Evolutionary conservation across 2,329 filamentous ascomycete genomes (phyloP).

Genomic region (Ilyonectria destructans): DNA sequence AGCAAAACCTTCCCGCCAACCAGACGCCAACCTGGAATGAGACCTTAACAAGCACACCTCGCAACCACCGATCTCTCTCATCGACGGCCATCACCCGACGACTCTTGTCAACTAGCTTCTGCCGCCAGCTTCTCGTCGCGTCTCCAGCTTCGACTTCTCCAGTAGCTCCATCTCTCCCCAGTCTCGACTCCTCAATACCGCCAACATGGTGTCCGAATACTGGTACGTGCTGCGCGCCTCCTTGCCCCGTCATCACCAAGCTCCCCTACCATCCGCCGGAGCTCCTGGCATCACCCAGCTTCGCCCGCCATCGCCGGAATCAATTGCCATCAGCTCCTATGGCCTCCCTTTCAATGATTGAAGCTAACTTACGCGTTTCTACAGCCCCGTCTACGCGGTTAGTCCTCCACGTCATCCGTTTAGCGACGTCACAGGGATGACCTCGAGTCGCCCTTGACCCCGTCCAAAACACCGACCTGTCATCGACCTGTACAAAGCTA

Average conservation of each 20-base stretch:
- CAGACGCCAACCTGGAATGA: slow-evolving; percentile 58
- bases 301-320: slow-evolving; percentile 24
- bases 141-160: slow-evolving; percentile 37
- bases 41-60: slow-evolving; percentile 57
- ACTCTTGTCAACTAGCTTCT: slow-evolving; percentile 32
- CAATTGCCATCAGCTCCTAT: slow-evolving; percentile 25
- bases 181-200: slow-evolving; percentile 52
- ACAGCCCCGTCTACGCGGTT: slow-evolving; percentile 98
- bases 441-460: slow-evolving; percentile 38
- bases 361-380: slow-evolving; percentile 62
- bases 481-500: slow-evolving; percentile 51
- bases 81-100: slow-evolving; percentile 48
- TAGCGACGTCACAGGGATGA: slow-evolving; percentile 51
- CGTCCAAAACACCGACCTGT: slow-evolving; percentile 35
- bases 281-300: slow-evolving; percentile 48
- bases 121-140: slow-evolving; percentile 37
- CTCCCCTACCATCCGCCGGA: slow-evolving; percentile 51
- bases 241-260: slow-evolving; percentile 52
- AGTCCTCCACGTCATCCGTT: slow-evolving; percentile 68
- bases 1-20: slow-evolving; percentile 62
- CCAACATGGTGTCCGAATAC: slow-evolving; percentile 84
- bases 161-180: slow-evolving; percentile 33
- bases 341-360: slow-evolving; percentile 36
- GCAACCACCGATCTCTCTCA: slow-evolving; percentile 45
- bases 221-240: slow-evolving; percentile 76